phyloP scores from a whole-genome alignment of 306 rosid genomes.

The Lupinus albus region DNA sequence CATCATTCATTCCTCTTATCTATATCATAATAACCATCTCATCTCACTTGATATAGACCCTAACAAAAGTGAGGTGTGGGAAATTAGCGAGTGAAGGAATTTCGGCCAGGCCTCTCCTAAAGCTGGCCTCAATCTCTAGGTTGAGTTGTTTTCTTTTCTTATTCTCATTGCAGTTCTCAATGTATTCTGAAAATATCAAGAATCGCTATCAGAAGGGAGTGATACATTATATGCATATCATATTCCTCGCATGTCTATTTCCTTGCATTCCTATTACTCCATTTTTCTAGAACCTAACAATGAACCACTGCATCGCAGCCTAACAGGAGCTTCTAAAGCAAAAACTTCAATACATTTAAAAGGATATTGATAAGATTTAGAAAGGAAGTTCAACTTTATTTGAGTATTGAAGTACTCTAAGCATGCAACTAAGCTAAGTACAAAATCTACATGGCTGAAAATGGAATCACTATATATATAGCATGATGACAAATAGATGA shows the following conservation, averaged over 20 bases:
- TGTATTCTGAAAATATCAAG: background rate
- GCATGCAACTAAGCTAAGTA: conserved; percentile 9
- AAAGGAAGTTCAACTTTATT: conserved; percentile 18
- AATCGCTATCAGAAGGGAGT: background rate
- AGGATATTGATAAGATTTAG: background rate
- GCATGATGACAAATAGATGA: conserved; percentile 29
- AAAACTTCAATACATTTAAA: background rate
- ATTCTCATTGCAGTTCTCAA: background rate
- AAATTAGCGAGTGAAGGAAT: background rate
- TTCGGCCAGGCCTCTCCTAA: background rate
- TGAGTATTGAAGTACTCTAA: conserved; percentile 12
- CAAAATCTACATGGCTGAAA: conserved; percentile 18
- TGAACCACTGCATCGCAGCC: conserved; percentile 20
- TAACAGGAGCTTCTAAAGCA: conserved; percentile 27
- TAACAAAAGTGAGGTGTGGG: background rate
- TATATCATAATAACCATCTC: too few species aligned
- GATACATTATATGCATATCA: background rate
- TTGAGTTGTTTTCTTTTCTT: background rate
- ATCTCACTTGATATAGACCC: too few species aligned
- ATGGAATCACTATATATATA: conserved; percentile 2
- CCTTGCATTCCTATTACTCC: background rate
- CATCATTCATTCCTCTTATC: too few species aligned
- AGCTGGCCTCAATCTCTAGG: background rate
- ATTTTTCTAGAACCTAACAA: background rate
- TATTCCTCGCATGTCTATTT: background rate